These are phyloP conservation scores for Didymella pomorum DNA, from an alignment of 2,329 filamentous ascomycete genomes.

Conservation along the genomic window DNA sequence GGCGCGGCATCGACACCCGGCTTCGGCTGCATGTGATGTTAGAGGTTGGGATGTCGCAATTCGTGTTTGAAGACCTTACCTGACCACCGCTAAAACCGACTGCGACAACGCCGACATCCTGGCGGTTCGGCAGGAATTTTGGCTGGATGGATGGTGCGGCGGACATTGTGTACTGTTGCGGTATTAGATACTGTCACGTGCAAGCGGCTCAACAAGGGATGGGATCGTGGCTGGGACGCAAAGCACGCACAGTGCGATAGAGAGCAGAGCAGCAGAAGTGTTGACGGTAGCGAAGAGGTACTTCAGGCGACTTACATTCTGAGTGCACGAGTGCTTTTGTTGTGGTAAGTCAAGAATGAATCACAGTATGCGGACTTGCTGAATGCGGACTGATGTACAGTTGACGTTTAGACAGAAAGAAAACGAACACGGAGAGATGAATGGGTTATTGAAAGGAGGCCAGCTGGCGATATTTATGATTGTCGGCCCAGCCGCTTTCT, in stretches of 20 bases:
- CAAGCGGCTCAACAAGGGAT: slow-evolving; percentile 8
- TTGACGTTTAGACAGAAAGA: slow-evolving; percentile 5
- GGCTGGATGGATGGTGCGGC: slow-evolving; percentile 66
- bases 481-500: slow-evolving; percentile 38
- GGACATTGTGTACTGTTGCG: slow-evolving; percentile 53
- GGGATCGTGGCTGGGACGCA: background rate
- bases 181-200: slow-evolving; percentile 13
- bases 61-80: slow-evolving; percentile 61
- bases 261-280: background rate
- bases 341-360: background rate
- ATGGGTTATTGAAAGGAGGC: slow-evolving; percentile 2
- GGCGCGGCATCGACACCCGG: slow-evolving; percentile 90
- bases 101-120: slow-evolving; percentile 88
- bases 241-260: background rate
- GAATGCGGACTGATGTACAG: slow-evolving; percentile 16
- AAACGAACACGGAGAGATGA: slow-evolving; percentile 13
- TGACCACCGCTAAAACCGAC: slow-evolving; percentile 97
- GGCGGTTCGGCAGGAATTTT: slow-evolving; percentile 80
- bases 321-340: background rate
- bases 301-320: background rate
- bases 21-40: slow-evolving; percentile 71
- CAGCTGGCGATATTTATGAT: slow-evolving; percentile 33
- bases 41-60: slow-evolving; percentile 15
- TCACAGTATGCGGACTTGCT: slow-evolving; percentile 3
- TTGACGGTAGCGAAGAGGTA: background rate